Base-by-base conservation (phyloP, 2,329 filamentous ascomycete species). In the Chalara sp. region DNA sequence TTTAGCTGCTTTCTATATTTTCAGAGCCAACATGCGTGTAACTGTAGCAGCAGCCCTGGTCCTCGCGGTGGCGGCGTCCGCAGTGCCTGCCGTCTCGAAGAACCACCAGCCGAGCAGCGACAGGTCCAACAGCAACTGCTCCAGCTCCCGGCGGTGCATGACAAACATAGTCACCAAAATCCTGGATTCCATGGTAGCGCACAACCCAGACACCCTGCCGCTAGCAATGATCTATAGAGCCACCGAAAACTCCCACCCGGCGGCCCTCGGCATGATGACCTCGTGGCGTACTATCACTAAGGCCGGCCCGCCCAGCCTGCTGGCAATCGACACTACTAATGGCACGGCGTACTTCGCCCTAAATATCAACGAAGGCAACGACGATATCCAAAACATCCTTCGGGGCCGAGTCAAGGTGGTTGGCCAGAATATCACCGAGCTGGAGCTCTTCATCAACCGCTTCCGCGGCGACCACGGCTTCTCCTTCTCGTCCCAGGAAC, bases 401-500 rank as follows among this genome's bases (percentile, higher is more conserved):
- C 53, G 56, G 37, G 56, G 50, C 46, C 56, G 56, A 45, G 42
- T 58, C 50, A 55, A 57, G 31, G 56, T 57, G 46, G 55, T 57
- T 46, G 43, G 46, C 55, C 48, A 48, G 45, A 42, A 58, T 33
- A 57, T 58, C 49, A 58, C 56, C 13, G 56, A 58, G 56, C 49
- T 58, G 10, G 56, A 58, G 37, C 51, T 58, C 30, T 58, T 56
- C 47, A 56, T 58, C 48, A 58, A 58, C 49, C 56, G 56, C 43
- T 52, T 44, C 53, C 56, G 56, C 33, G 56, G 56, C 55, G 56
- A 58, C 49, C 56, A 58, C 49, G 56, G 56, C 49, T 58, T 57
- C 56, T 58, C 56, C 53, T 58, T 55, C 49, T 55, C 52, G 32
- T 37, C 55, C 13, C 13, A 33, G 28, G 53, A 58, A 45, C 56